phyloP scores from a whole-genome alignment of 495 filamentous ascomycete species.

The Xylaria cubensis region DNA sequence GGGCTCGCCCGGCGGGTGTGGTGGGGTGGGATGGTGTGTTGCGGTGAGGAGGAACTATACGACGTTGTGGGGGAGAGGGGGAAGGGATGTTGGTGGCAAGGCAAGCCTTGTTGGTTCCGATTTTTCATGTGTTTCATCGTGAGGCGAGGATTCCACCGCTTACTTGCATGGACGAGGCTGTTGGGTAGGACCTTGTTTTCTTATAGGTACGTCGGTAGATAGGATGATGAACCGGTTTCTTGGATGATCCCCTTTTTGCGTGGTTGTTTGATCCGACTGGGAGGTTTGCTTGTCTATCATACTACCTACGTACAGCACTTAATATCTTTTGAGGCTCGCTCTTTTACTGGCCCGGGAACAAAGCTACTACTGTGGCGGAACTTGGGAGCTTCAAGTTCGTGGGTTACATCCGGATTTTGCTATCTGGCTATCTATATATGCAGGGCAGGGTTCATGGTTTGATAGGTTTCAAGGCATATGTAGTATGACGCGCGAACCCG shows the following conservation, averaged over 20 bases:
- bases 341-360: not conserved
- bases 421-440: too few relatives aligned
- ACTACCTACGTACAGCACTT: too few relatives aligned
- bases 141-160: not conserved
- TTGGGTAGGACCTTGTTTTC: not conserved
- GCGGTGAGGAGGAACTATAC: conserved; percentile 2
- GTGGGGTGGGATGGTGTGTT: not conserved
- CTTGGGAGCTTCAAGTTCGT: not conserved
- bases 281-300: not conserved
- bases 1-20: not conserved
- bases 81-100: not conserved
- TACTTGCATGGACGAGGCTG: not conserved
- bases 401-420: not conserved
- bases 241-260: not conserved
- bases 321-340: not conserved
- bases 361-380: not conserved
- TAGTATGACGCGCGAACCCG: conserved; percentile 16
- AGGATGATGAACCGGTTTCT: conserved; percentile 3
- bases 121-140: not conserved
- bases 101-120: not conserved
- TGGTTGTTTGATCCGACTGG: conserved; percentile 5
- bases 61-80: not conserved
- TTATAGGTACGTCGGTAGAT: not conserved
- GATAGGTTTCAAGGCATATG: not conserved
- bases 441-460: not conserved